These are phyloP conservation scores for Eucalyptus virginea DNA, from an alignment of 345 rosid genomes.

Conservation along the genomic window DNA sequence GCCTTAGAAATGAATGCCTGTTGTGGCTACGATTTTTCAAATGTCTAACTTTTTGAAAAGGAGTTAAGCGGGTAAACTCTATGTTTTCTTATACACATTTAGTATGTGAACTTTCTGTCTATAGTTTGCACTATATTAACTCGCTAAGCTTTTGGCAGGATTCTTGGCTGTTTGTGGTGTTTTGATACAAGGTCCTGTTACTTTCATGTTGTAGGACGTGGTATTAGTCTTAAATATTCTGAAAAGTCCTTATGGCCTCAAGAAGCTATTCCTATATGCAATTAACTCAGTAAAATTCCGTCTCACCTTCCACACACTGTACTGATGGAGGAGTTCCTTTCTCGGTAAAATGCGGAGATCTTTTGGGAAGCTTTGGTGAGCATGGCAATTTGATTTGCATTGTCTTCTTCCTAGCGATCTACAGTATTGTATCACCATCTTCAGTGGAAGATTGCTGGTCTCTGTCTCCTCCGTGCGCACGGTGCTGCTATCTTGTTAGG, in stretches of 20 bases:
- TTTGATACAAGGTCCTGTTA: conserved; percentile 29
- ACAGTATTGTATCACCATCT: background rate
- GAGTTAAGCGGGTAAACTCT: conserved; percentile 32
- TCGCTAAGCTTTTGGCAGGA: conserved; percentile 44
- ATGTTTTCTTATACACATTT: background rate
- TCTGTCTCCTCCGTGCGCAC: background rate
- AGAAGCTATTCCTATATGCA: conserved; percentile 8
- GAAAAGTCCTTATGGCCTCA: conserved; percentile 14
- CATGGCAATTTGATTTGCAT: background rate
- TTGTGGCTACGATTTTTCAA: conserved; percentile 17
- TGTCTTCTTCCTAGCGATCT: background rate
- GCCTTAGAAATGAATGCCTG: conserved; percentile 10
- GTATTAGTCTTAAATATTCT: conserved; percentile 10
- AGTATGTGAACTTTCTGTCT: conserved; percentile 6
- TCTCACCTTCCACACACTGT: background rate
- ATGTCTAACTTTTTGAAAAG: conserved; percentile 18
- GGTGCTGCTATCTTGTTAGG: background rate
- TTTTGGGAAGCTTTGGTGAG: background rate
- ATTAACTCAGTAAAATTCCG: conserved; percentile 3
- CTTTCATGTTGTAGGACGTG: conserved; percentile 31
- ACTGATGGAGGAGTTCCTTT: background rate
- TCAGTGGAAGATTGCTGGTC: background rate
- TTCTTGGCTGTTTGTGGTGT: conserved; percentile 23
- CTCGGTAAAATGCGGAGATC: background rate
- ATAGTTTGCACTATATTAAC: conserved; percentile 18